Evolutionary conservation across 2,329 filamentous ascomycete genomes (phyloP).

Genomic region (Aureobasidium uvarum): DNA sequence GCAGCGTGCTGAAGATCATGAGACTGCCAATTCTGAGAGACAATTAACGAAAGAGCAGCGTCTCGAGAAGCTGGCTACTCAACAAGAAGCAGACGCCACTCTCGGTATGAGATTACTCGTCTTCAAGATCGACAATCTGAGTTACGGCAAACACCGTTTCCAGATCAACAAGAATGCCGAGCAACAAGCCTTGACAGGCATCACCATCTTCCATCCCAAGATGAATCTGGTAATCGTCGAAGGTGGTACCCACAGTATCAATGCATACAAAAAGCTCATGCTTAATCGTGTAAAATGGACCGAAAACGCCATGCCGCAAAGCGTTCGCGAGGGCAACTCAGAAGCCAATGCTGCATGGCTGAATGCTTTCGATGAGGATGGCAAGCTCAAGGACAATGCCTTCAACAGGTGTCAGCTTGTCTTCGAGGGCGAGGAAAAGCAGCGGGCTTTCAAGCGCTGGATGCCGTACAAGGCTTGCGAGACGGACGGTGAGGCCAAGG

Average conservation of each 20-base stretch:
- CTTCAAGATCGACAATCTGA: slow-evolving; percentile 85
- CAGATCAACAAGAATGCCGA: slow-evolving; percentile 92
- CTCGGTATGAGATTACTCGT: slow-evolving; percentile 84
- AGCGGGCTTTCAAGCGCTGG: slow-evolving; percentile 81
- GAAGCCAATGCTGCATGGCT: slow-evolving; percentile 70
- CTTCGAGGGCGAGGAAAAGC: slow-evolving; percentile 87
- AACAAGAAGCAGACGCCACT: slow-evolving; percentile 83
- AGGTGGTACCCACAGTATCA: slow-evolving; percentile 78
- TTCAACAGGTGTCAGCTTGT: slow-evolving; percentile 78
- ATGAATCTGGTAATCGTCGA: slow-evolving; percentile 90
- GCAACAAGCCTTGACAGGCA: slow-evolving; percentile 78
- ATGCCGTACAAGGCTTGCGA: slow-evolving; percentile 79
- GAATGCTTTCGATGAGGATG: slow-evolving; percentile 72
- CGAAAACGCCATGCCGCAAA: slow-evolving; percentile 72
- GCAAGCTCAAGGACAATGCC: slow-evolving; percentile 75
- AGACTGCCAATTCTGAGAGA: slow-evolving; percentile 75
- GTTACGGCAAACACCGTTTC: slow-evolving; percentile 86
- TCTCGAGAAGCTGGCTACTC: slow-evolving; percentile 74
- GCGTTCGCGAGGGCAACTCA: slow-evolving; percentile 55
- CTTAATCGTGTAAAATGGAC: slow-evolving; percentile 92
- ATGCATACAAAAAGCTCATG: slow-evolving; percentile 89
- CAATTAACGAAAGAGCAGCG: slow-evolving; percentile 86
- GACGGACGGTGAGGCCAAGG: slow-evolving; percentile 83
- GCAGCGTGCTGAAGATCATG: slow-evolving; percentile 76
- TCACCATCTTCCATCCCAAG: slow-evolving; percentile 87